These are phyloP conservation scores for Astrocystis sublimbata DNA, from an alignment of 495 filamentous ascomycete species.

Conservation along the genomic window DNA sequence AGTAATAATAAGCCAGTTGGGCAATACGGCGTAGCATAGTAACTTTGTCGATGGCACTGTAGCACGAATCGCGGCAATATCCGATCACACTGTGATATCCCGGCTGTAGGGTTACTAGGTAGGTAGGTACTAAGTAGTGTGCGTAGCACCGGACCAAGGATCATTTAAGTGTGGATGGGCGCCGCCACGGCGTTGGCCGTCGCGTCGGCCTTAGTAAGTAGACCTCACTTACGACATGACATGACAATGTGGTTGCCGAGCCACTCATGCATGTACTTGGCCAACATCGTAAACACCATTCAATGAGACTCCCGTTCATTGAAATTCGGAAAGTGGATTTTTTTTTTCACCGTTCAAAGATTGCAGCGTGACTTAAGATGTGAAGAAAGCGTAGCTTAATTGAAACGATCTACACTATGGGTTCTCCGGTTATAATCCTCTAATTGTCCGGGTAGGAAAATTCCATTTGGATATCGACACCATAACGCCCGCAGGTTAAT, in stretches of 20 bases:
- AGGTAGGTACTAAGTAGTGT: neutral
- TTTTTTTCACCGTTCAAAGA: no score
- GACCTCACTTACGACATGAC: neutral
- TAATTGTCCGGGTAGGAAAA: neutral
- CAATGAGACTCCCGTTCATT: no score
- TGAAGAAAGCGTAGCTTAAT: no score
- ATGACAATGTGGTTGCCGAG: neutral
- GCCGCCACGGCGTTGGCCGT: neutral
- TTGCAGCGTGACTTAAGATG: no score
- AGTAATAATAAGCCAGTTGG: neutral
- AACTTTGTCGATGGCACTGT: neutral
- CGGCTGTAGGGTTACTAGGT: neutral
- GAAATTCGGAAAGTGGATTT: no score
- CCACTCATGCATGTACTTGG: neutral
- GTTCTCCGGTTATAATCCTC: neutral
- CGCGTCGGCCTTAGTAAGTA: neutral
- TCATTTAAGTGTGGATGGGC: neutral
- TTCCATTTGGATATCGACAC: constrained; percentile 10
- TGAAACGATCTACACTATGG: neutral
- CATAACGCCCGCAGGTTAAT: constrained; percentile 1
- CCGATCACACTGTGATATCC: neutral
- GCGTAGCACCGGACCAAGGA: neutral
- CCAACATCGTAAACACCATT: no score
- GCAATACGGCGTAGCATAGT: neutral
- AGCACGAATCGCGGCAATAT: neutral